Evolutionary conservation across 2,329 filamentous ascomycete species (phyloP).

Genomic region (Coleophoma crateriformis): DNA sequence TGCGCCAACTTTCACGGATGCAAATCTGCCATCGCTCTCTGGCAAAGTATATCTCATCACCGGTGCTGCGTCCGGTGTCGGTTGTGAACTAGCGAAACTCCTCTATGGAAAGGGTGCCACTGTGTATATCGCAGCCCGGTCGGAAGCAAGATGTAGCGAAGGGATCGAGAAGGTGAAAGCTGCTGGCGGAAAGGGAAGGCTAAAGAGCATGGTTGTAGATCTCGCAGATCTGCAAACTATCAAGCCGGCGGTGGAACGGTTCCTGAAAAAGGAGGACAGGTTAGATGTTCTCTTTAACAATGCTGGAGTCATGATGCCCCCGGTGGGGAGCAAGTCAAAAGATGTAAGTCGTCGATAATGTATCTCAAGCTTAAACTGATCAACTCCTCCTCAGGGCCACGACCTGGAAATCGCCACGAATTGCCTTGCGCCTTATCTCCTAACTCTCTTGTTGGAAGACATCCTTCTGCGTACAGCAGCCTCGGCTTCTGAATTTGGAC

Average conservation of each 20-base stretch:
- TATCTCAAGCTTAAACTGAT: not conserved
- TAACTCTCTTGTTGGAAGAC: slow-evolving; percentile 8
- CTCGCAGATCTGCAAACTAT: slow-evolving; percentile 24
- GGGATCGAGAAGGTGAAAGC: slow-evolving; percentile 36
- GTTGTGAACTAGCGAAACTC: slow-evolving; percentile 41
- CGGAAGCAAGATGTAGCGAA: slow-evolving; percentile 29
- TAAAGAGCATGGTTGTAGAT: slow-evolving; percentile 17
- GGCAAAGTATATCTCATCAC: slow-evolving; percentile 40
- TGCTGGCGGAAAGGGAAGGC: slow-evolving; percentile 4
- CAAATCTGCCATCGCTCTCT: slow-evolving; percentile 31
- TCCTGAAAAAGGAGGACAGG: slow-evolving; percentile 23
- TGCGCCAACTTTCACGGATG: slow-evolving; percentile 34
- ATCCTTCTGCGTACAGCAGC: slow-evolving; percentile 7
- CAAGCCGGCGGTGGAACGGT: slow-evolving; percentile 18
- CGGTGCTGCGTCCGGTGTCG: slow-evolving; percentile 29
- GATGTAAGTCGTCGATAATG: slow-evolving; percentile 5
- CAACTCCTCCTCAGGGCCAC: slow-evolving; percentile 11
- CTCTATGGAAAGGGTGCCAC: slow-evolving; percentile 43
- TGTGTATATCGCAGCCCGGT: slow-evolving; percentile 45
- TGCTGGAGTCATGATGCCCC: slow-evolving; percentile 37
- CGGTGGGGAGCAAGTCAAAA: slow-evolving; percentile 32
- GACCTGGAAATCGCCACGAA: slow-evolving; percentile 17
- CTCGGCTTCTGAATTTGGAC: slow-evolving; percentile 13
- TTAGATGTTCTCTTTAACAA: slow-evolving; percentile 40
- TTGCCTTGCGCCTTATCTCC: slow-evolving; percentile 9